Evolutionary conservation across 148 eudicot genomes (phyloP).

Genomic region (Chenopodium quinoa): DNA sequence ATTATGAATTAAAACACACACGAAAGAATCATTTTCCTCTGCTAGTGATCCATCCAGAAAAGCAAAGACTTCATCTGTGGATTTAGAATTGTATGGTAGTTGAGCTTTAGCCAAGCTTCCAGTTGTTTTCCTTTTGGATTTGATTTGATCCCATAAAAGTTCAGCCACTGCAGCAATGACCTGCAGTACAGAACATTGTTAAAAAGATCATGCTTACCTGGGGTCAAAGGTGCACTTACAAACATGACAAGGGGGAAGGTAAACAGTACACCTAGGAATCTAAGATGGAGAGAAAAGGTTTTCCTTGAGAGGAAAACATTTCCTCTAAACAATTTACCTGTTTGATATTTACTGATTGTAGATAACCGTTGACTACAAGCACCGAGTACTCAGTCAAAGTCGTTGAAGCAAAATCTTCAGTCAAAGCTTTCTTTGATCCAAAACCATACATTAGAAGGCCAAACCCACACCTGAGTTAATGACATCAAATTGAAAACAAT

Average conservation of each 20-base stretch:
- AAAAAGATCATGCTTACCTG: conserved; percentile 5
- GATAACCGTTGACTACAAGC: conserved; percentile 86
- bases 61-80: conserved; percentile 64
- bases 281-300: neutral
- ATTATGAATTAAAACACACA: conserved; percentile 76
- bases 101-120: conserved; percentile 44
- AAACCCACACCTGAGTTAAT: conserved; percentile 64
- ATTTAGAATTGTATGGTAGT: conserved; percentile 60
- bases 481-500: neutral
- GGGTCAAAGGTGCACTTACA: neutral
- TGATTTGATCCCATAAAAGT: conserved; percentile 70
- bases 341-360: conserved; percentile 83
- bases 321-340: conserved; percentile 47
- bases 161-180: conserved; percentile 68
- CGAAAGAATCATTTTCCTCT: conserved; percentile 44
- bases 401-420: conserved; percentile 91
- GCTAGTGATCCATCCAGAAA: conserved; percentile 60
- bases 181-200: conserved; percentile 33
- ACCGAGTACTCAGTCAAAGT: conserved; percentile 64
- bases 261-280: neutral
- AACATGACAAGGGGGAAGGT: neutral
- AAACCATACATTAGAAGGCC: conserved; percentile 96
- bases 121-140: conserved; percentile 39
- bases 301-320: neutral
- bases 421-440: conserved; percentile 85